Conservation (phyloP, 2,329 filamentous ascomycete species). For the Fusarium euwallaceae region DNA sequence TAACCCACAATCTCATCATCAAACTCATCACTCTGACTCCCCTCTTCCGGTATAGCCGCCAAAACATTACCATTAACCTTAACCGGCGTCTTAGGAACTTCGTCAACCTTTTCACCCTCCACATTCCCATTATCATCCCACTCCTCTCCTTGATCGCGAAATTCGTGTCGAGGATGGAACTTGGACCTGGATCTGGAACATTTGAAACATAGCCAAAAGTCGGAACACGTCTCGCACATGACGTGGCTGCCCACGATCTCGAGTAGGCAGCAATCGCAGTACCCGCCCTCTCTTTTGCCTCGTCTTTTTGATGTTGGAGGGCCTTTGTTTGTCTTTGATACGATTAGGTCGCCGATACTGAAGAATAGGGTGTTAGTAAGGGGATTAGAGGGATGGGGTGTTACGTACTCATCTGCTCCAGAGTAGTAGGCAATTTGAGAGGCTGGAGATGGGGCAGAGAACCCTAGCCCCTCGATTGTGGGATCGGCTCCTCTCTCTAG, state of each 20-base stretch:
- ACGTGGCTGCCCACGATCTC: not conserved
- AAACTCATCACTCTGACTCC: not conserved
- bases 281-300: not conserved
- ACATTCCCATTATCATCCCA: not conserved
- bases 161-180: not conserved
- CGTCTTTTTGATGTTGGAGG: not conserved
- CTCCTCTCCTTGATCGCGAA: not conserved
- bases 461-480: not conserved
- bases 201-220: not conserved
- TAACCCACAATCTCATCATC: constrained; percentile 9
- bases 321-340: not conserved
- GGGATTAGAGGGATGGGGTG: too few species aligned
- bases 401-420: not conserved
- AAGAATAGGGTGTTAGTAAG: not conserved
- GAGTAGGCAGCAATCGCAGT: not conserved
- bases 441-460: not conserved
- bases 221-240: not conserved
- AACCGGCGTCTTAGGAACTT: not conserved
- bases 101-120: not conserved
- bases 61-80: not conserved
- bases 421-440: constrained; percentile 4
- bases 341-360: not conserved
- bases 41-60: not conserved
- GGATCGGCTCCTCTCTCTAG: not conserved
- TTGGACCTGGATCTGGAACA: not conserved